Evolutionary conservation across 2,329 filamentous ascomycete genomes (phyloP).

Genomic region (Nemania abortiva): DNA sequence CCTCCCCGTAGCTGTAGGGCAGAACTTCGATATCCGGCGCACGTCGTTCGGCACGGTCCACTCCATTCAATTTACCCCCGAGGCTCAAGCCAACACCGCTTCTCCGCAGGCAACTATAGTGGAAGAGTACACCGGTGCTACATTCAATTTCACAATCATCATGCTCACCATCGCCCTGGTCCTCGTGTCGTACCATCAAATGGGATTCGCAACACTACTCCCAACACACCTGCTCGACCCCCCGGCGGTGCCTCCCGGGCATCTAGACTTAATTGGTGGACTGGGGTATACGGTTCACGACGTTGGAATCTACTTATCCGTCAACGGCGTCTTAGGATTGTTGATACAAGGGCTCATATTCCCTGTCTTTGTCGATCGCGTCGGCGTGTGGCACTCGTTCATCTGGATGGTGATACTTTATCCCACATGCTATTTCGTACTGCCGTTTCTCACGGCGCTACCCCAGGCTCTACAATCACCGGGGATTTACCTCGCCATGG

Average conservation of each 20-base stretch:
- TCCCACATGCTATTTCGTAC: constrained; percentile 75
- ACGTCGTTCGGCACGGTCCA: constrained; percentile 59
- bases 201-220: constrained; percentile 58
- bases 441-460: constrained; percentile 74
- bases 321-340: constrained; percentile 78
- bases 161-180: constrained; percentile 58
- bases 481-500: constrained; percentile 74
- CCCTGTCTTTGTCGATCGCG: constrained; percentile 70
- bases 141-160: constrained; percentile 57
- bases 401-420: constrained; percentile 74
- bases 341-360: constrained; percentile 80
- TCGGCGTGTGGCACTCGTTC: constrained; percentile 77
- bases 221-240: constrained; percentile 59
- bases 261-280: constrained; percentile 66
- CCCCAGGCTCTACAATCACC: constrained; percentile 65
- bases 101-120: constrained; percentile 26
- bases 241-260: constrained; percentile 46
- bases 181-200: constrained; percentile 60
- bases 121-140: constrained; percentile 45
- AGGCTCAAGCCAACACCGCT: constrained; percentile 26
- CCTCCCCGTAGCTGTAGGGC: constrained; percentile 52
- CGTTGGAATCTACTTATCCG: constrained; percentile 75
- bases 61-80: constrained; percentile 53
- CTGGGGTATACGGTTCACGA: constrained; percentile 74
- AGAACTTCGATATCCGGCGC: constrained; percentile 53